Evolutionary conservation across 495 filamentous ascomycete species (phyloP).

Genomic region (Neurospora sp.): DNA sequence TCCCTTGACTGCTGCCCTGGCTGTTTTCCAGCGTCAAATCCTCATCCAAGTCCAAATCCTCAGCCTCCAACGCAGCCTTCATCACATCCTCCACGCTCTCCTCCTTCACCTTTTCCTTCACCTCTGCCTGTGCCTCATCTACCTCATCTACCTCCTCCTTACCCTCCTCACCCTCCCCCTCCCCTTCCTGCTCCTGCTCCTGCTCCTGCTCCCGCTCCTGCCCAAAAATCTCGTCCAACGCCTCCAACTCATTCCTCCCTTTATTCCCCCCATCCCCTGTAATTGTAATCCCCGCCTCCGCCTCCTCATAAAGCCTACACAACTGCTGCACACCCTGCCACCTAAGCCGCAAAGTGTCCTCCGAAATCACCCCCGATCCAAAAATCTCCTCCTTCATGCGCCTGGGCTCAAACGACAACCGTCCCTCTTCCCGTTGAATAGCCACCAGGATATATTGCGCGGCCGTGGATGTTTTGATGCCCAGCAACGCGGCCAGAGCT

Average conservation of each 20-base stretch:
- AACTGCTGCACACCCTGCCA: not conserved
- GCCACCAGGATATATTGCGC: conserved; percentile 38
- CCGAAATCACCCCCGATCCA: not conserved
- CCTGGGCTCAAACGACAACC: conserved; percentile 26
- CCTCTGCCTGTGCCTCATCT: not conserved
- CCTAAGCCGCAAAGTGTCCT: not conserved
- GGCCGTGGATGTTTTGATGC: conserved; percentile 41
- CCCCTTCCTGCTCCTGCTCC: not conserved
- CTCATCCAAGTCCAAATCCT: not conserved
- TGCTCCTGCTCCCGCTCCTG: not conserved
- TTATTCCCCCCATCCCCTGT: not conserved
- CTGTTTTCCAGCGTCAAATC: not conserved
- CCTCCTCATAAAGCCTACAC: not conserved
- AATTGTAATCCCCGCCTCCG: not conserved
- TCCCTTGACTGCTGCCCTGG: not conserved
- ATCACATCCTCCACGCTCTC: not conserved
- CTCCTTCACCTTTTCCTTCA: not conserved
- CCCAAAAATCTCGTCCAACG: not conserved
- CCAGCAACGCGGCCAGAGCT: conserved; percentile 38
- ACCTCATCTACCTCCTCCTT: not conserved
- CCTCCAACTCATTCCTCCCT: not conserved
- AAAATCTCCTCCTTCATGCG: conserved; percentile 26
- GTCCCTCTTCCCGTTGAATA: conserved; percentile 31
- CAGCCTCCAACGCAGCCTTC: not conserved
- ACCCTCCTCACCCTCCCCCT: not conserved